These are phyloP conservation scores for Parathielavia appendiculata DNA, from an alignment of 495 filamentous ascomycete species.

Conservation along the genomic window DNA sequence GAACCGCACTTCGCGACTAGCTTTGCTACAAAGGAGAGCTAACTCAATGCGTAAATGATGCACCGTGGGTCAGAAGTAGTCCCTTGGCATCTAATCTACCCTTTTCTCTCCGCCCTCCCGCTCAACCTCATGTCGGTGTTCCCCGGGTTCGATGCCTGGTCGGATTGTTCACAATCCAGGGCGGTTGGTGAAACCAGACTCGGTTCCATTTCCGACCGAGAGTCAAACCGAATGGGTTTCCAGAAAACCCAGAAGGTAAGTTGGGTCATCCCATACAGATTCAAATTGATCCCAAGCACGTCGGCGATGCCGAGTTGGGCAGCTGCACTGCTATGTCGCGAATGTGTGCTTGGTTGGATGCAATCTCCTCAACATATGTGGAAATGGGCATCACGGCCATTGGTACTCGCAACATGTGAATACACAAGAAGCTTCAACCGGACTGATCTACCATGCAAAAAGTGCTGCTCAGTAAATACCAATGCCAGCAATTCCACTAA, in stretches of 20 bases:
- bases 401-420: not conserved
- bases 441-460: no score
- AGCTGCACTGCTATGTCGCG: no score
- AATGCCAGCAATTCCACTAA: constrained; percentile 3
- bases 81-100: not conserved
- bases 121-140: not conserved
- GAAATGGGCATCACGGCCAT: no score
- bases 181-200: constrained; percentile 1
- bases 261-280: not conserved
- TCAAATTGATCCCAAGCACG: not conserved
- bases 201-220: not conserved
- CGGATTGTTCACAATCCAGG: not conserved
- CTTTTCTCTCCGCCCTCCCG: not conserved
- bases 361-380: no score
- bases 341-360: no score
- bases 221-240: not conserved
- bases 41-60: constrained; percentile 6
- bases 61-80: not conserved
- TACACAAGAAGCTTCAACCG: not conserved
- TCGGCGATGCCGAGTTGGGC: not conserved
- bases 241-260: not conserved
- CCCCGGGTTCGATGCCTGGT: not conserved
- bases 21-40: not conserved
- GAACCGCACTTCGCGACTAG: constrained; percentile 2
- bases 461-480: not conserved